These are phyloP conservation scores for Fusarium hainanense DNA, from an alignment of 2,329 filamentous ascomycete genomes.

Conservation along the genomic window DNA sequence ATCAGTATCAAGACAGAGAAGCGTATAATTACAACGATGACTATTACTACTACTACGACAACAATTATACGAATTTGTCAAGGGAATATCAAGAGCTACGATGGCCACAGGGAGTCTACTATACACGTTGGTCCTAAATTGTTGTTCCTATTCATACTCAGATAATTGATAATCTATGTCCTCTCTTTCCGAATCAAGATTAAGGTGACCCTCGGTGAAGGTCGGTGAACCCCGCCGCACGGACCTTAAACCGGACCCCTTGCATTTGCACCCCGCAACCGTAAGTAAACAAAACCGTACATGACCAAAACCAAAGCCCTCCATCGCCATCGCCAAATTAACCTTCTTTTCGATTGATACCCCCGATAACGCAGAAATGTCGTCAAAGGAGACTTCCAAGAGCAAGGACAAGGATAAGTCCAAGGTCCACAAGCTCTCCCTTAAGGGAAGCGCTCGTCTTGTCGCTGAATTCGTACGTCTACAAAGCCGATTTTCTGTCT, in stretches of 20 bases:
- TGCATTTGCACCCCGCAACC: conserved; percentile 43
- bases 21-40: not conserved
- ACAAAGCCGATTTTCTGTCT: conserved; percentile 42
- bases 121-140: conserved; percentile 13
- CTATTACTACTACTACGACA: not conserved
- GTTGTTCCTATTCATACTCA: not conserved
- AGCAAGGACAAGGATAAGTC: conserved; percentile 72
- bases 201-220: conserved; percentile 35
- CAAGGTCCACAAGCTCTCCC: conserved; percentile 93
- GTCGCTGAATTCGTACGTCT: conserved; percentile 91
- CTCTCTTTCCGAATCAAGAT: not conserved
- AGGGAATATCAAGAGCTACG: not conserved
- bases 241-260: conserved; percentile 30
- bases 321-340: not conserved
- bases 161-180: not conserved
- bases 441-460: conserved; percentile 85
- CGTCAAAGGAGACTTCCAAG: conserved; percentile 48
- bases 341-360: not conserved
- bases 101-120: conserved; percentile 31
- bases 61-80: not conserved
- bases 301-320: conserved; percentile 5
- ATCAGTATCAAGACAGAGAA: not conserved
- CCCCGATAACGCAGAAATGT: conserved; percentile 38
- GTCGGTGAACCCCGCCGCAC: conserved; percentile 45
- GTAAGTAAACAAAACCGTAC: conserved; percentile 45